Percentiles rank a stretch among this genome's conserved stretches.
Conservation (phyloP, 371 early-diverging fungal species). For the Mucor lusitanicus region DNA sequence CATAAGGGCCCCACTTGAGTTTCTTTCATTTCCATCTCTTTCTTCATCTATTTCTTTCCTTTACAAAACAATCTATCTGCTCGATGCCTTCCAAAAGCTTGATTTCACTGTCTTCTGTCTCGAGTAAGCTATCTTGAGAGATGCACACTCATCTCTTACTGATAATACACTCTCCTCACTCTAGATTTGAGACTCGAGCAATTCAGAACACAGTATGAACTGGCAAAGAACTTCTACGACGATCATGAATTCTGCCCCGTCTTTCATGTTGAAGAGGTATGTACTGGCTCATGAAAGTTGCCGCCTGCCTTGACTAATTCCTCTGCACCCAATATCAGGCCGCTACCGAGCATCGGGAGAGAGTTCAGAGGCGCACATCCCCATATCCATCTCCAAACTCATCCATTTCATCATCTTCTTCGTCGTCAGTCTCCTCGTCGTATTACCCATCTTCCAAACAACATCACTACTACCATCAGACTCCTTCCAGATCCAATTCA, state of each 20-base stretch:
- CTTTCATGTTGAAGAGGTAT: constrained; percentile 26
- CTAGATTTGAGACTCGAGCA: constrained; percentile 31
- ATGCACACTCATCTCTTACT: neutral
- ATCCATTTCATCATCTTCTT: constrained; percentile 17
- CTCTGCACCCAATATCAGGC: neutral
- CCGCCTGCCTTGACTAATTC: neutral
- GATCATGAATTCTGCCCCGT: constrained; percentile 47
- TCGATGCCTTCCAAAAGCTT: constrained; percentile 3
- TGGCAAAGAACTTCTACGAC: constrained; percentile 49
- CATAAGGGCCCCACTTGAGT: constrained; percentile 13
- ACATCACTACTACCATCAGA: neutral
- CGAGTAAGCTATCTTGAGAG: constrained; percentile 8
- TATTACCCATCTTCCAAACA: neutral
- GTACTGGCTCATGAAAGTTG: neutral
- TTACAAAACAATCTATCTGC: neutral
- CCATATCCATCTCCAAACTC: constrained; percentile 37
- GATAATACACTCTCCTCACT: neutral
- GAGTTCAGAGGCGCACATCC: constrained; percentile 40
- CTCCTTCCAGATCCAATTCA: constrained; percentile 2
- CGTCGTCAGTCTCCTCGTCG: neutral
- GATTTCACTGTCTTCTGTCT: constrained; percentile 9
- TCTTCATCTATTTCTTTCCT: constrained; percentile 1
- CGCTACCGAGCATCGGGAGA: constrained; percentile 37
- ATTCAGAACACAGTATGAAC: constrained; percentile 41
- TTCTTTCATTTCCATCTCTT: constrained; percentile 7